Evolutionary conservation across 202 grass and related monocot genomes (phyloP).

Genomic region (Panicum hallii): DNA sequence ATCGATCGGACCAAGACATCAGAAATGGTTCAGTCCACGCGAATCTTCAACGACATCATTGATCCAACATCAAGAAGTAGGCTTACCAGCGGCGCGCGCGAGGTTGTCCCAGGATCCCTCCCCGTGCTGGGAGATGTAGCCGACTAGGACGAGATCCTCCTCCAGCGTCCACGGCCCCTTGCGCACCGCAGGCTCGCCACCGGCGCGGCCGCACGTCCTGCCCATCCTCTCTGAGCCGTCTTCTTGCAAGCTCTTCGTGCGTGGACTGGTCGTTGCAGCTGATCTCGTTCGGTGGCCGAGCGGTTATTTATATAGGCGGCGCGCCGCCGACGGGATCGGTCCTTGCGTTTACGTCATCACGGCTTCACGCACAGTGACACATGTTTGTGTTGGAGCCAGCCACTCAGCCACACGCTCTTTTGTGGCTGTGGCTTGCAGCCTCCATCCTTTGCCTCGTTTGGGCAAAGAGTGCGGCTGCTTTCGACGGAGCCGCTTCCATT

Average conservation of each 20-base stretch:
- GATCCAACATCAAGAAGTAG: neutral
- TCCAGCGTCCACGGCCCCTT: slow-evolving; percentile 77
- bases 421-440: slow-evolving; percentile 17
- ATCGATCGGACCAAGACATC: neutral
- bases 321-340: neutral
- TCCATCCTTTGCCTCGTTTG: slow-evolving; percentile 3
- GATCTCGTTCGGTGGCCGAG: neutral
- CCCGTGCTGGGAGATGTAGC: slow-evolving; percentile 64
- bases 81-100: slow-evolving; percentile 55
- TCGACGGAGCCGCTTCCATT: slow-evolving; percentile 38
- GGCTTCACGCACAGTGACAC: neutral
- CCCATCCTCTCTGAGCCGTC: neutral
- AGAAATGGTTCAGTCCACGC: neutral
- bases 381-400: slow-evolving; percentile 17
- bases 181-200: slow-evolving; percentile 54
- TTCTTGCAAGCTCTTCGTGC: neutral
- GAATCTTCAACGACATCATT: neutral
- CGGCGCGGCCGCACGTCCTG: slow-evolving; percentile 19
- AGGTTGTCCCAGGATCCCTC: slow-evolving; percentile 71
- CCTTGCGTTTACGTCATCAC: neutral
- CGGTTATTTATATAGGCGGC: slow-evolving; percentile 27
- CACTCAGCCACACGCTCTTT: slow-evolving; percentile 15
- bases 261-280: neutral
- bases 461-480: slow-evolving; percentile 37
- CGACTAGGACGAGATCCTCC: slow-evolving; percentile 72